Conservation (phyloP, 1,139 yeast species). For the Tardiomyces depauwii region DNA sequence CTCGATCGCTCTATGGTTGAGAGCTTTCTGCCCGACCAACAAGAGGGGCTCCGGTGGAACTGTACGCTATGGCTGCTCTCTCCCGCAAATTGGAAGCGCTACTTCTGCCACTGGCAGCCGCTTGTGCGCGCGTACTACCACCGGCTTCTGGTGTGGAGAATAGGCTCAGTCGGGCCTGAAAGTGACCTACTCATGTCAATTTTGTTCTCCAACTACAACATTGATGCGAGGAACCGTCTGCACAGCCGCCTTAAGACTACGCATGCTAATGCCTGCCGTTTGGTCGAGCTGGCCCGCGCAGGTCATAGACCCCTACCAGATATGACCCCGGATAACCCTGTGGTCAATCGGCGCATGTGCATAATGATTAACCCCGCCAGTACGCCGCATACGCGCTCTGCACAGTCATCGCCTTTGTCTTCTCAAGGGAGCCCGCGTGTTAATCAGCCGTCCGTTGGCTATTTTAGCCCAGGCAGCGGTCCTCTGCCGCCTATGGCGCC, state of each 20-base stretch:
- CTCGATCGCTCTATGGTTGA: background rate
- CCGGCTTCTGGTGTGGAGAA: conserved; percentile 58
- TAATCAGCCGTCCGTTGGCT: background rate
- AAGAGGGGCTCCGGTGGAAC: conserved; percentile 15
- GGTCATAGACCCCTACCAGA: conserved; percentile 7
- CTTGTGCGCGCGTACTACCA: conserved; percentile 59
- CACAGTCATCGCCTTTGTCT: conserved; percentile 12
- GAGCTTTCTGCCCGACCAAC: conserved; percentile 3
- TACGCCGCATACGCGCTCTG: conserved; percentile 3
- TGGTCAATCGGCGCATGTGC: conserved; percentile 37
- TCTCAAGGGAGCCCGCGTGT: conserved; percentile 4
- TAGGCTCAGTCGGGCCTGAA: conserved; percentile 31
- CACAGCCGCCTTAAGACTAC: conserved; percentile 16
- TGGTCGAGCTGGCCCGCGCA: conserved; percentile 12
- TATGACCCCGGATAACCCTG: conserved; percentile 38
- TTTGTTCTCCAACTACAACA: conserved; percentile 19
- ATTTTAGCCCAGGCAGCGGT: conserved; percentile 2
- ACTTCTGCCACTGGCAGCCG: conserved; percentile 74
- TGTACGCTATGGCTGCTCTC: conserved; percentile 47
- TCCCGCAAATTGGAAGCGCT: conserved; percentile 37
- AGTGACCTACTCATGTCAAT: conserved; percentile 19
- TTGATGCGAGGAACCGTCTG: conserved; percentile 19
- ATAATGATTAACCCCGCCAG: conserved; percentile 30
- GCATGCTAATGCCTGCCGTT: conserved; percentile 4
- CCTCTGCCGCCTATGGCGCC: conserved; percentile 8